phyloP scores from a whole-genome alignment of 305 asterid species.

The Andrographis paniculata region DNA sequence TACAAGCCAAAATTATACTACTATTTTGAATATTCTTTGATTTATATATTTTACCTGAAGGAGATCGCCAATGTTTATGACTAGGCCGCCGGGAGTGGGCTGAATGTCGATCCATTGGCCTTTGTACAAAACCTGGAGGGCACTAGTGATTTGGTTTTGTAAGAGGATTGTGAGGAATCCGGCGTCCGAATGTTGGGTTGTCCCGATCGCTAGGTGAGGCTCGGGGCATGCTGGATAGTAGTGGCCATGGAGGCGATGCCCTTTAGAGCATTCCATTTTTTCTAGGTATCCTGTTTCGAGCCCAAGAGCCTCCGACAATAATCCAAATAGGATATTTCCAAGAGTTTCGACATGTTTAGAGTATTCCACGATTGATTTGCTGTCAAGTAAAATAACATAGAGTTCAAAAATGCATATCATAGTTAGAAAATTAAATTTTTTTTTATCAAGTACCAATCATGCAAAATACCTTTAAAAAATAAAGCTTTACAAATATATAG shows the following conservation, averaged over 20 bases:
- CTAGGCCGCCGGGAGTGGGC: slow-evolving; percentile 23
- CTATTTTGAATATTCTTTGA: too few relatives aligned
- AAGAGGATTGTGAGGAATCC: slow-evolving; percentile 36
- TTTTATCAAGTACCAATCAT: too few relatives aligned
- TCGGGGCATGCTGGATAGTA: slow-evolving; percentile 47
- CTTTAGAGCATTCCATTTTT: slow-evolving; percentile 26
- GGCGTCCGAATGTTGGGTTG: slow-evolving; percentile 29
- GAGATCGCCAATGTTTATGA: slow-evolving; percentile 35
- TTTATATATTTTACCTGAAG: slow-evolving; percentile 23
- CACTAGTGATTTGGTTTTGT: slow-evolving; percentile 26
- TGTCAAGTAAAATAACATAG: not conserved
- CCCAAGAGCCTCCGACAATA: slow-evolving; percentile 32
- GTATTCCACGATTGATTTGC: slow-evolving; percentile 26
- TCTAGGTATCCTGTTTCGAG: slow-evolving; percentile 23
- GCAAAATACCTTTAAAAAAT: too few relatives aligned
- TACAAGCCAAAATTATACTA: slow-evolving; percentile 15
- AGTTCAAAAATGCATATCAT: not conserved
- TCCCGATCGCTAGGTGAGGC: slow-evolving; percentile 35
- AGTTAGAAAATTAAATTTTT: too few relatives aligned
- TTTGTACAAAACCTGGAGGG: slow-evolving; percentile 26
- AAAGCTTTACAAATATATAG: too few relatives aligned
- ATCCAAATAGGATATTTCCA: slow-evolving; percentile 23
- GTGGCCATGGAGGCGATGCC: slow-evolving; percentile 31
- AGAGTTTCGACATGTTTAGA: slow-evolving; percentile 22
- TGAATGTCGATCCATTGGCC: slow-evolving; percentile 33